Evolutionary conservation across 495 filamentous ascomycete genomes (phyloP), one percentile per base, ranked within the genome.

Genomic region (Annulohypoxylon bovei): DNA sequence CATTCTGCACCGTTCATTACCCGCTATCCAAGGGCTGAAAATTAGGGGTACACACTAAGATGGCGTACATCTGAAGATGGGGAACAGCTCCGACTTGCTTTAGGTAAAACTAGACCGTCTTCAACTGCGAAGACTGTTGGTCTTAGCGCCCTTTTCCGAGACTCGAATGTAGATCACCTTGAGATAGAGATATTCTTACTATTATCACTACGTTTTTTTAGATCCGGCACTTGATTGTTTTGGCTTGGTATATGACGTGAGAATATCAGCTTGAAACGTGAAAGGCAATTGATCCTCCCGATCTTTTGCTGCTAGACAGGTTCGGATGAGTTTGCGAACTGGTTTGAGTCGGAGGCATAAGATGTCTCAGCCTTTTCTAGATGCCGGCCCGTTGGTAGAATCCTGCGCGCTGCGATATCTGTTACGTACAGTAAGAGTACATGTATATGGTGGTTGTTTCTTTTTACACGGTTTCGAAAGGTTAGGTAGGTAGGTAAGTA

Each of bases 281-380:
- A 42, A 42, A 30, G 40, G 60, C 37, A 47, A 59, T 55, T 40
- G 50, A 66, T 70, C 28, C 50, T 61, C 37, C 59, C 60, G 70
- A 68, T 56, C 42, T 56, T 65, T 63, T 27, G 33, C 20, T 12
- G 33, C 57, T 22, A 49, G 40, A 4, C 28, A 25, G 27, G 56
- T 68, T 68, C 70, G 70, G 70, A 72, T 44, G 70, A 61, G 12
- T 46, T 54, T 67, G 52, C 47, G 50, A 54, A 40, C 61, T 40
- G 46, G 46, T 60, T 64, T 72, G 46, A 60, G 39, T 46, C 25
- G 61, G 39, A n/a, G 35, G 54, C 56, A 60, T 28, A 46, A 44
- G 23, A 25, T 62, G 70, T 72, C 65, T 65, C 65, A 61, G 42
- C 61, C n/a, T 58, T 64, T 62, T 72, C 47, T 35, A 62, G 55